Evolutionary conservation across 139 green algal species (phyloP), one percentile per base, ranked within the genome.

Genomic region (Asterochloris sp.): DNA sequence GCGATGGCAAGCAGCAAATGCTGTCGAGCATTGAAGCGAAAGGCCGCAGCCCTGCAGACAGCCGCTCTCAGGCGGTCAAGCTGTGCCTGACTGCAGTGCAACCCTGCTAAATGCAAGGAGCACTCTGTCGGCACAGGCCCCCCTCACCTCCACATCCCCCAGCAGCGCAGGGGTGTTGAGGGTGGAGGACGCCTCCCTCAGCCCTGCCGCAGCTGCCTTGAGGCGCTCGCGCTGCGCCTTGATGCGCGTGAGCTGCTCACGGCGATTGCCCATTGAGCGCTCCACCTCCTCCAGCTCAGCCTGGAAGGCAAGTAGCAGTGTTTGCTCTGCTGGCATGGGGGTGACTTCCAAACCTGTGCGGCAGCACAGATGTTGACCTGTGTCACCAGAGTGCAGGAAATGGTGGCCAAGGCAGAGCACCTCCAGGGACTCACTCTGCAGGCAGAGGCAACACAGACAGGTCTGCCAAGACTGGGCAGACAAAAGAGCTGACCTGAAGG

Each of bases 241-340:
- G 27, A 73, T 61, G n/a, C n/a, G 26, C 15, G 21, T 27, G 24
- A 81, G 76, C 15, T 73, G 60, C 24, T 73, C 76, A 17, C 76
- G 38, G 61, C 69, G 61, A 60, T 60, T 73, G 27, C 15, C 62
- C 13, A 81, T 60, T 12, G 61, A 60, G 11, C 26, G 21, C 76
- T 81, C 76, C 15, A 73, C 61, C 23, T 27, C 66, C 19, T 81
- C 76, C 26, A 81, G 76, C 76, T 81, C 26, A 23, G 17, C 62
- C 26, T 71, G 66, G 2, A 71, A 21, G 17, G 17, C 6, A 71
- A 26, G 19, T 8, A 21, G 19, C 66, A 26, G 17, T 10, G 17
- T 23, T 26, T 26, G 21, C 66, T 71, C 66, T 71, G 66, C 21
- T 71, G 66, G 17, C 66, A 71, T 26, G 9, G 1, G 8, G 66